Base-by-base conservation (phyloP, 2,329 filamentous ascomycete genomes). In the Epichloe gansuensis region DNA sequence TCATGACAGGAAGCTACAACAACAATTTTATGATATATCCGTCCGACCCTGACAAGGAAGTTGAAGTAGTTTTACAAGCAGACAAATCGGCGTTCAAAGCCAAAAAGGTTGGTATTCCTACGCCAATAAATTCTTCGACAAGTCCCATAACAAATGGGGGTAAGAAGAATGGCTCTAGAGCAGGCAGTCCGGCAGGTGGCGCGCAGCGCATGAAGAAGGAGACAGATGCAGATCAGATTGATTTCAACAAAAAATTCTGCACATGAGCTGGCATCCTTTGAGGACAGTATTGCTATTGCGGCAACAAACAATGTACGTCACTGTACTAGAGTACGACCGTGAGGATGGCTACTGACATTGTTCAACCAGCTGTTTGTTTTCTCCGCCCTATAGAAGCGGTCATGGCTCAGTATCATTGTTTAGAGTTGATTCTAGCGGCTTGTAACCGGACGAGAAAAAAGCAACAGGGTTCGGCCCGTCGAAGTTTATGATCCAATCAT, bases 1-100 rank as follows among this genome's bases (percentile, higher is more conserved):
- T 97, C 59, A 98, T 98, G 93, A 98, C 93, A 5, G 93, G 93
- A 62, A 96, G 90, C 67, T 98, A 98, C 77, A 98, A 98, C 79
- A 98, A 98, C 75, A 98, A 98, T 75, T 97, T 98, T 77, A 98
- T 98, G 93, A 98, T 98, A 65, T 98, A 97, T 69, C 93, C 93
- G 4, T 93, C 91, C 28, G 91, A 97, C 63, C 88, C 91, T 6
- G 88, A 91, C 60, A 94, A 94, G 73, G 93, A 98, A 67, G 91
- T 91, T 3, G 93, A 98, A 70, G 91, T 98, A 47, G 93, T 98
- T 46, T 75, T 98, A 53, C 93, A 98, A 70, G 93, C 93, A 41
- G 93, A 98, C 69, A 98, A 98, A 75, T 95, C 90, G 53, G 93
- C 93, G 11, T 98, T 98, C 82, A 98, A 98, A 75, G 93, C 93